Evolutionary conservation across 1,284 basidiomycete genomes (phyloP).

Genomic region (Ustilago curta): DNA sequence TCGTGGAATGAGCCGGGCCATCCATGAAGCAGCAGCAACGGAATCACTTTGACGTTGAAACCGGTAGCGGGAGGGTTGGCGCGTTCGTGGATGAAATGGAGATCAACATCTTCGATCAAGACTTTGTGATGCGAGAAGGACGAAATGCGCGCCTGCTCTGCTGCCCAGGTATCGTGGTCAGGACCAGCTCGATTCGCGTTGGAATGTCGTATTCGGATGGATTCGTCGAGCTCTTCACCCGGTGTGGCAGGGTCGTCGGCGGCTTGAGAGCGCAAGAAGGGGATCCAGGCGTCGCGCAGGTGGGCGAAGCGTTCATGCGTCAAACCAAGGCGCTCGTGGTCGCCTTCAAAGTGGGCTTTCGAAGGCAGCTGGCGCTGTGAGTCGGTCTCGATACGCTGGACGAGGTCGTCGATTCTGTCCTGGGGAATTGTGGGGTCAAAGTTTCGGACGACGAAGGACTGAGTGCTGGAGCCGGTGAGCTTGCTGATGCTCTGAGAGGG

Average conservation of each 20-base stretch:
- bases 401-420: constrained; percentile 30
- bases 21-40: constrained; percentile 68
- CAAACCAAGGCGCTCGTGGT: constrained; percentile 45
- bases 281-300: constrained; percentile 45
- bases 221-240: constrained; percentile 11
- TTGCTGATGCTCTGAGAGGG: constrained; percentile 10
- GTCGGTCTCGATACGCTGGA: constrained; percentile 32
- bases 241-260: constrained; percentile 13
- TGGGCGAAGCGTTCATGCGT: constrained; percentile 45
- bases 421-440: constrained; percentile 40
- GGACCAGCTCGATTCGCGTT: constrained; percentile 26
- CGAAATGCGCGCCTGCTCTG: constrained; percentile 39
- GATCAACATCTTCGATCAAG: constrained; percentile 55
- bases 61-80: constrained; percentile 32
- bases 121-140: constrained; percentile 56
- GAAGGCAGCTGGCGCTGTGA: constrained; percentile 23
- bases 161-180: constrained; percentile 58
- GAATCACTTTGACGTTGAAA: constrained; percentile 59
- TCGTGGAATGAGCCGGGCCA: constrained; percentile 67
- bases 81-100: constrained; percentile 66
- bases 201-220: constrained; percentile 8
- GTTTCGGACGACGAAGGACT: constrained; percentile 26
- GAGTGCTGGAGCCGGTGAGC: constrained; percentile 33
- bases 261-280: constrained; percentile 34
- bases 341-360: constrained; percentile 43